phyloP scores from a whole-genome alignment of 306 rosid genomes.

The Inga oerstediana region DNA sequence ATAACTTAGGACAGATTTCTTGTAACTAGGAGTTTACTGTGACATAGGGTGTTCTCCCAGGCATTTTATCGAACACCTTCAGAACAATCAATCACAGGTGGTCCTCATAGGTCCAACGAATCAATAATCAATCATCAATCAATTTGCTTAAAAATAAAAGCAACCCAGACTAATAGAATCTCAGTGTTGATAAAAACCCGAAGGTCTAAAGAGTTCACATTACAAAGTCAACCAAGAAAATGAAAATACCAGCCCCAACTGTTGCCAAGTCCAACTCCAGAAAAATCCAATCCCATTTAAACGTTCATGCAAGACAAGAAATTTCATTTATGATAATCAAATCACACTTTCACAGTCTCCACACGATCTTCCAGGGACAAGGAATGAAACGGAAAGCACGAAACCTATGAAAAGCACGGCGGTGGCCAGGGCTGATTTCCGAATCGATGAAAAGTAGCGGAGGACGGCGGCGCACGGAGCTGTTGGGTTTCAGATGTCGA shows the following conservation, averaged over 20 bases:
- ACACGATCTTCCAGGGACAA: background rate
- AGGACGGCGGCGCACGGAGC: background rate
- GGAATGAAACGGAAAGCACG: background rate
- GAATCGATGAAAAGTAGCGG: background rate
- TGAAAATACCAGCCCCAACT: background rate
- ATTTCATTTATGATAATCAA: background rate
- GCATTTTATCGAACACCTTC: conserved; percentile 6
- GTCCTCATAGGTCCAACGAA: background rate
- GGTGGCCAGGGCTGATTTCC: background rate
- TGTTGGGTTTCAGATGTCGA: background rate
- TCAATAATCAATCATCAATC: background rate
- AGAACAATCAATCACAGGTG: background rate
- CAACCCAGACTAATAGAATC: background rate
- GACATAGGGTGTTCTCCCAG: background rate
- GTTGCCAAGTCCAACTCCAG: background rate
- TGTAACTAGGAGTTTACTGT: background rate
- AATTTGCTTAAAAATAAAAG: background rate
- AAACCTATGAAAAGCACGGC: background rate
- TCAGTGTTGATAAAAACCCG: background rate
- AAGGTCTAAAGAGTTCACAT: background rate
- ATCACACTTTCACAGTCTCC: background rate
- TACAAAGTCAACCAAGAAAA: background rate
- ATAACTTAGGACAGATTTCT: background rate
- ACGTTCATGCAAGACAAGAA: background rate
- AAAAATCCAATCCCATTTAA: background rate